phyloP scores from a whole-genome alignment of 208 protist species.

The Leishmania turanica region DNA sequence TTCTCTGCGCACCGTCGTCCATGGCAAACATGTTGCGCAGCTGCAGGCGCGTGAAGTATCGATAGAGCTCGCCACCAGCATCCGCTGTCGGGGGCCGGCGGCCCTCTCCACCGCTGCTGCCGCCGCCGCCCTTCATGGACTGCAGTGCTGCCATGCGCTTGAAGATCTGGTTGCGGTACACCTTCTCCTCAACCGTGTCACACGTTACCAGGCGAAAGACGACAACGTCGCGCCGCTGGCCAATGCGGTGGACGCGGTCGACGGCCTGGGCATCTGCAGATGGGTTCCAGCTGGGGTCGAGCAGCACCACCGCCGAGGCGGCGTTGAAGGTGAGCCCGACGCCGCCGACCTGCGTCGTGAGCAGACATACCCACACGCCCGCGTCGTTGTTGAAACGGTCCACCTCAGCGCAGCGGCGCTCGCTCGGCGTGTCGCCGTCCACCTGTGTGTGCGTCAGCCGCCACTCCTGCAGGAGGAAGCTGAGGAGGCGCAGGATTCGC shows the following conservation, averaged over 20 bases:
- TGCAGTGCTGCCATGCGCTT: constrained; percentile 90
- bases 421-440: constrained; percentile 60
- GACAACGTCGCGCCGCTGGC: constrained; percentile 95
- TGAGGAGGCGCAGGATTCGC: constrained; percentile 62
- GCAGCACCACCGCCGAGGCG: constrained; percentile 96
- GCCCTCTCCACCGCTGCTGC: not conserved
- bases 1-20: constrained; percentile 45
- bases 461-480: constrained; percentile 41
- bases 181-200: constrained; percentile 97
- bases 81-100: not conserved
- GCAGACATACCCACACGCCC: constrained; percentile 87
- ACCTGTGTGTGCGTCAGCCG: constrained; percentile 53
- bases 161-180: constrained; percentile 98
- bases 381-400: constrained; percentile 82
- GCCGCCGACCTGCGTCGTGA: constrained; percentile 97
- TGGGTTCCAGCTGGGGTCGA: constrained; percentile 98
- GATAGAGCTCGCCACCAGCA: constrained; percentile 36
- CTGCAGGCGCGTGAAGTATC: constrained; percentile 87
- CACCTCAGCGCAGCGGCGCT: constrained; percentile 62
- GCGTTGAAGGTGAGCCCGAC: constrained; percentile 97
- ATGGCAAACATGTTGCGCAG: constrained; percentile 83
- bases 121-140: not conserved
- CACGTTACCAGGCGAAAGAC: constrained; percentile 96
- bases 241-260: constrained; percentile 97
- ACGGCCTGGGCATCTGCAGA: constrained; percentile 96